phyloP scores from a whole-genome alignment of 345 rosid species.

The Noccaea caerulescens region DNA sequence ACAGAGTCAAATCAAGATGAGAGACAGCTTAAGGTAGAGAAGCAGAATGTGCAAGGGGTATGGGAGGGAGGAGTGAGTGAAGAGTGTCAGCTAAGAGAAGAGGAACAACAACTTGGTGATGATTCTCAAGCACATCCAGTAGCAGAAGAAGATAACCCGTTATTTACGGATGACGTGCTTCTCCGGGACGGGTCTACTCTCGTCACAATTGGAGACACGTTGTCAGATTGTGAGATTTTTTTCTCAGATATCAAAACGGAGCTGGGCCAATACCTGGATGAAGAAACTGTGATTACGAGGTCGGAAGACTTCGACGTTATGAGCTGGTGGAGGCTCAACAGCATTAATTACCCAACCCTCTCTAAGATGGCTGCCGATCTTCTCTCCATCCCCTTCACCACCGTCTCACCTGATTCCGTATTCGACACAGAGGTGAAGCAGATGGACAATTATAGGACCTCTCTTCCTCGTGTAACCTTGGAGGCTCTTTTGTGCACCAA shows the following conservation, averaged over 20 bases:
- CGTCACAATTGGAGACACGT: conserved; percentile 51
- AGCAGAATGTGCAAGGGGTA: conserved; percentile 51
- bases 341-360: conserved; percentile 62
- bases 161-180: conserved; percentile 26
- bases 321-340: conserved; percentile 81
- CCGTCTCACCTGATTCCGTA: conserved; percentile 55
- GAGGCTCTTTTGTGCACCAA: conserved; percentile 83
- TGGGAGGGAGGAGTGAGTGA: conserved; percentile 34
- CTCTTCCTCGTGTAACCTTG: conserved; percentile 64
- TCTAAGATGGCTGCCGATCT: conserved; percentile 79
- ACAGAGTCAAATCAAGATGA: conserved; percentile 34
- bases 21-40: conserved; percentile 24
- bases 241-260: conserved; percentile 71
- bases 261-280: conserved; percentile 74
- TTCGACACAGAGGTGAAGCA: conserved; percentile 57
- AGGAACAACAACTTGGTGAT: conserved; percentile 36
- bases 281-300: conserved; percentile 59
- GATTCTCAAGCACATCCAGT: conserved; percentile 35
- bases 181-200: conserved; percentile 50
- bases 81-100: conserved; percentile 34
- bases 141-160: conserved; percentile 41
- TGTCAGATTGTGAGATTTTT: conserved; percentile 66
- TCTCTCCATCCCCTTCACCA: conserved; percentile 52
- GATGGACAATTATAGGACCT: conserved; percentile 64
- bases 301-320: conserved; percentile 65